Percentiles rank a stretch among this genome's conserved stretches.
Conservation (phyloP, 176 grass and related monocot species). For the Alloteropsis semialata region DNA sequence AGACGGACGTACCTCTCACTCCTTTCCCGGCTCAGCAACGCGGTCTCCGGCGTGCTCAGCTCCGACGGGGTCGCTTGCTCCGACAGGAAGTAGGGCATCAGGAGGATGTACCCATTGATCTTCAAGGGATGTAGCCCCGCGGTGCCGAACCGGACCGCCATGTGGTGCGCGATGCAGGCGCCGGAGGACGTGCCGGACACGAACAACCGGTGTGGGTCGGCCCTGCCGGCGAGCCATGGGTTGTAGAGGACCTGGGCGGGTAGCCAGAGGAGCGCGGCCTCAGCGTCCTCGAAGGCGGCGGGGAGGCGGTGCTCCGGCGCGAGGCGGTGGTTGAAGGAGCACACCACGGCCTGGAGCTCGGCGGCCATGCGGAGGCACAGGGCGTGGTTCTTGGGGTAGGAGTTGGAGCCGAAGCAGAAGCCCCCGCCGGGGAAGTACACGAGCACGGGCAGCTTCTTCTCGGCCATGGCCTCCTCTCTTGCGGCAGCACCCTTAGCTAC, state of each 20-base stretch:
- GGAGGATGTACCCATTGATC: conserved; percentile 41
- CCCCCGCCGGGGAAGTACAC: conserved; percentile 43
- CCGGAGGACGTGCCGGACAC: conserved; percentile 34
- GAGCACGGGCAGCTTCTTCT: conserved; percentile 6
- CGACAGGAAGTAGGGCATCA: conserved; percentile 38
- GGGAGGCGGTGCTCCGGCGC: conserved; percentile 51
- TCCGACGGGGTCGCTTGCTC: conserved; percentile 33
- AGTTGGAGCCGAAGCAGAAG: conserved; percentile 54
- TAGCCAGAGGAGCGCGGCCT: conserved; percentile 48
- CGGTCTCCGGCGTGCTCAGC: conserved; percentile 26
- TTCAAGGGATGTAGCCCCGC: background rate
- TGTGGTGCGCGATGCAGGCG: conserved; percentile 40
- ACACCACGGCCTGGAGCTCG: conserved; percentile 32
- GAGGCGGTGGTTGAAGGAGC: conserved; percentile 43
- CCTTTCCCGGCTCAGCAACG: conserved; percentile 24
- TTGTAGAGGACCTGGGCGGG: conserved; percentile 9
- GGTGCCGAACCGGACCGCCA: conserved; percentile 35
- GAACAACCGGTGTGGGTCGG: background rate
- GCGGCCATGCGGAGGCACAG: conserved; percentile 36
- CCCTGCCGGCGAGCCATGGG: conserved; percentile 37
- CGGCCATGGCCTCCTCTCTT: too few species aligned
- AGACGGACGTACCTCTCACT: conserved; percentile 22
- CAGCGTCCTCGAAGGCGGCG: conserved; percentile 36
- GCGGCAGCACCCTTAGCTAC: too few species aligned
- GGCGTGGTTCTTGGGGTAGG: conserved; percentile 33